Evolutionary conservation across 2,329 filamentous ascomycete genomes (phyloP).

Genomic region (Scytalidium sp.): DNA sequence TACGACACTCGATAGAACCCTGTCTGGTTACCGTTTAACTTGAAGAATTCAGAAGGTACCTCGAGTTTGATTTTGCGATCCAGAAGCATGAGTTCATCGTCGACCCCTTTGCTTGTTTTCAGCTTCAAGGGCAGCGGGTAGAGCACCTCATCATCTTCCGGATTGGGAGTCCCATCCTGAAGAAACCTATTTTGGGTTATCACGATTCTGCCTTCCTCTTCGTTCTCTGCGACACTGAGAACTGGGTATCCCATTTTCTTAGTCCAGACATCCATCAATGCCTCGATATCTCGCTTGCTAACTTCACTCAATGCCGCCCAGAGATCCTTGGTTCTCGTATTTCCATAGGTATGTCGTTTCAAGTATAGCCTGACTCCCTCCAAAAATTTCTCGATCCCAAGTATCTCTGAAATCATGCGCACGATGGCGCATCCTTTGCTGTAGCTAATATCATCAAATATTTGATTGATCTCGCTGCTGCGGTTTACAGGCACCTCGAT

Average conservation of each 20-base stretch:
- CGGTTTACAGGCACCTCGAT: constrained; percentile 11
- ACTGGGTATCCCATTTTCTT: constrained; percentile 70
- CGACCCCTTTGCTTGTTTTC: constrained; percentile 56
- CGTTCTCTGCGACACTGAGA: constrained; percentile 54
- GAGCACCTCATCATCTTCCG: constrained; percentile 63
- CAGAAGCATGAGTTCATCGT: neutral
- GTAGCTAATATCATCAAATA: constrained; percentile 73
- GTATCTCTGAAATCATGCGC: constrained; percentile 69
- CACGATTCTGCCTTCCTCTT: constrained; percentile 48
- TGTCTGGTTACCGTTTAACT: constrained; percentile 68
- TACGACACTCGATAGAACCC: constrained; percentile 68
- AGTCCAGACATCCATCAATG: constrained; percentile 70
- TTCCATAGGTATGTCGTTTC: constrained; percentile 68
- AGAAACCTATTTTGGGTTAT: constrained; percentile 70
- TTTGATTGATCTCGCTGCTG: constrained; percentile 65
- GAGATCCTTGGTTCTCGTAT: constrained; percentile 57
- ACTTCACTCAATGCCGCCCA: constrained; percentile 66
- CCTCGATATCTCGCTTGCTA: constrained; percentile 67
- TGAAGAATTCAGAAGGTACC: constrained; percentile 62
- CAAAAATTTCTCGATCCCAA: constrained; percentile 68
- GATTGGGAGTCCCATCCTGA: constrained; percentile 59
- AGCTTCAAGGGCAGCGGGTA: constrained; percentile 67
- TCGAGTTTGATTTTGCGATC: constrained; percentile 52
- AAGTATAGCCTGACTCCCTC: constrained; percentile 66
- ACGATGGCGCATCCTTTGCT: constrained; percentile 69